These are phyloP conservation scores for Pseudocercospora crystallina DNA, from an alignment of 2,329 filamentous ascomycete species.

Conservation along the genomic window DNA sequence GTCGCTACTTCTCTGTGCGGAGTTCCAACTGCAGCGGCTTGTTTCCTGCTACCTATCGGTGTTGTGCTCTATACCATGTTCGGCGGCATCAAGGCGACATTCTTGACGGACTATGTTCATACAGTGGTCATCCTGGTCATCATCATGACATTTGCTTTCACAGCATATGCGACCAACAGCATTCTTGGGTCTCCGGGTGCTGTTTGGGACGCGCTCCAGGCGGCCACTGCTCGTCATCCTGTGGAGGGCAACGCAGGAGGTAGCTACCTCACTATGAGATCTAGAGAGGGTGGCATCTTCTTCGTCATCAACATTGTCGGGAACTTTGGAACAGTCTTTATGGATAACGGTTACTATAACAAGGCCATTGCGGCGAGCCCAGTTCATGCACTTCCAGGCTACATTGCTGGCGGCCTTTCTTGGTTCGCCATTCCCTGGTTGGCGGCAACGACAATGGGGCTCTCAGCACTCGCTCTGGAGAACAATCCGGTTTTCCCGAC, in stretches of 20 bases:
- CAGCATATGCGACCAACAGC: slow-evolving; percentile 72
- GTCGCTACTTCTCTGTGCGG: slow-evolving; percentile 72
- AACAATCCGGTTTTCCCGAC: slow-evolving; percentile 70
- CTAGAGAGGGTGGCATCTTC: slow-evolving; percentile 78
- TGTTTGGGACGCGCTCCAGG: slow-evolving; percentile 75
- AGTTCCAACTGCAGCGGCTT: slow-evolving; percentile 75
- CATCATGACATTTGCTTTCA: slow-evolving; percentile 81
- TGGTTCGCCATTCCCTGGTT: slow-evolving; percentile 96
- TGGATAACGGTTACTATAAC: slow-evolving; percentile 79
- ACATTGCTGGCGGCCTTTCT: slow-evolving; percentile 78
- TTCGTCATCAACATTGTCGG: slow-evolving; percentile 66
- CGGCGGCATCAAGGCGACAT: slow-evolving; percentile 80
- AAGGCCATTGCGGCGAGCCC: slow-evolving; percentile 88
- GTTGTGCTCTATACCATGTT: slow-evolving; percentile 72
- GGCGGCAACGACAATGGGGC: slow-evolving; percentile 82
- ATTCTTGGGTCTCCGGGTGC: slow-evolving; percentile 71
- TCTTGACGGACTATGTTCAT: slow-evolving; percentile 83
- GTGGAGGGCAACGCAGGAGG: slow-evolving; percentile 77
- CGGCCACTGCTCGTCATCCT: slow-evolving; percentile 68
- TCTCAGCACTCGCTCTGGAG: slow-evolving; percentile 78
- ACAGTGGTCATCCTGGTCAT: slow-evolving; percentile 82
- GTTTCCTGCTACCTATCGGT: slow-evolving; percentile 77
- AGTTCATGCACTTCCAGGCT: slow-evolving; percentile 79
- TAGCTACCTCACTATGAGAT: slow-evolving; percentile 84
- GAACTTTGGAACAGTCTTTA: slow-evolving; percentile 74